Evolutionary conservation across 2,329 filamentous ascomycete species (phyloP).

Genomic region (Fusarium verrucosum): DNA sequence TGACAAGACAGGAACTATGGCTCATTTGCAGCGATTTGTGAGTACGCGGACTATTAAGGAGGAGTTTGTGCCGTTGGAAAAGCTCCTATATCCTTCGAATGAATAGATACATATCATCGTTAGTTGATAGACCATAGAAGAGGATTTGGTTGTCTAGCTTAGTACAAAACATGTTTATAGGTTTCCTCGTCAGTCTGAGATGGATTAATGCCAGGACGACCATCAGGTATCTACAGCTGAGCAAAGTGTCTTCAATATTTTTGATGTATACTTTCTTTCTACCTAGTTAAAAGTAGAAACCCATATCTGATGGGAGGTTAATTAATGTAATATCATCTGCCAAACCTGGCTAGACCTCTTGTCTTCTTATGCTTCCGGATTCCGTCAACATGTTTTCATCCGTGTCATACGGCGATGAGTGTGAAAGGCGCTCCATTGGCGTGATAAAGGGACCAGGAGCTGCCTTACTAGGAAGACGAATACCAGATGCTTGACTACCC

Average conservation of each 20-base stretch:
- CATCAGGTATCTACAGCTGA: too few species aligned
- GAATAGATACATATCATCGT: slow-evolving; percentile 2
- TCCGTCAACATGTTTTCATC: too few species aligned
- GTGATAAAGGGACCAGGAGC: neutral
- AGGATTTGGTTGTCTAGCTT: neutral
- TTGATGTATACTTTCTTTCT: too few species aligned
- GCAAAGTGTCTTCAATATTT: too few species aligned
- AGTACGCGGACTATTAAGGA: slow-evolving; percentile 72
- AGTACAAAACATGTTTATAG: neutral
- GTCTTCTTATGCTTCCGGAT: too few species aligned
- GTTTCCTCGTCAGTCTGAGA: too few species aligned
- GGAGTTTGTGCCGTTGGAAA: slow-evolving; percentile 61
- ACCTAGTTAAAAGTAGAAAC: too few species aligned
- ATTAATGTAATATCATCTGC: too few species aligned
- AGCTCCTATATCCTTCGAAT: slow-evolving; percentile 31
- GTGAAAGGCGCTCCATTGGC: neutral
- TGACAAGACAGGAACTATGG: slow-evolving; percentile 71
- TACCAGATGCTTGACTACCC: neutral
- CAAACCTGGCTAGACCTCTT: too few species aligned
- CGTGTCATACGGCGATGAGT: neutral
- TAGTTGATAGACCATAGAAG: neutral
- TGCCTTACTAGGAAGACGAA: neutral
- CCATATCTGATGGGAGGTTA: too few species aligned
- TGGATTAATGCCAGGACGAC: too few species aligned
- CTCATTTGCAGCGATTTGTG: slow-evolving; percentile 67